Evolutionary conservation across 768 basidiomycete species (phyloP).

Genomic region (Boletus huronensis): DNA sequence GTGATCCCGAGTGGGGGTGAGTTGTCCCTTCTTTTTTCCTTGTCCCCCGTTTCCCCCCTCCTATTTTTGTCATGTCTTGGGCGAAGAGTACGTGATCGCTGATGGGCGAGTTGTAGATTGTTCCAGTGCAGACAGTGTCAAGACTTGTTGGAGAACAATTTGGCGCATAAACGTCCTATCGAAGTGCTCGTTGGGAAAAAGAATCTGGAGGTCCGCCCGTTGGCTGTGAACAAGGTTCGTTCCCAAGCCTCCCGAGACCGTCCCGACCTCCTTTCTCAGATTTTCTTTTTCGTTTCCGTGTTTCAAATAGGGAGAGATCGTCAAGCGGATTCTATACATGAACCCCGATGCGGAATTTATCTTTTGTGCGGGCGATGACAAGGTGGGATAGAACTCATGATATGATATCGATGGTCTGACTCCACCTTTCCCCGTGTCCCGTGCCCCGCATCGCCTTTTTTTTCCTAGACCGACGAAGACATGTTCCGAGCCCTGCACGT

Average conservation of each 20-base stretch:
- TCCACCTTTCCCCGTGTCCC: background rate
- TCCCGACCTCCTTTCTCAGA: background rate
- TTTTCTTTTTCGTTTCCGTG: background rate
- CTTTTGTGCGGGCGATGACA: constrained; percentile 98
- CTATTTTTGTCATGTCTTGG: background rate
- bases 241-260: background rate
- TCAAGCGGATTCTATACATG: constrained; percentile 88
- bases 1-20: constrained; percentile 95
- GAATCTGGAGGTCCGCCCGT: constrained; percentile 94
- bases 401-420: background rate
- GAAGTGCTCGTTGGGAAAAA: constrained; percentile 98
- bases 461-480: constrained; percentile 86
- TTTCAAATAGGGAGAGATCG: constrained; percentile 76
- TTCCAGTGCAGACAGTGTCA: constrained; percentile 98
- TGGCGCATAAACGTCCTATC: constrained; percentile 90
- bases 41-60: too few relatives aligned
- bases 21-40: constrained; percentile 31
- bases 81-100: background rate
- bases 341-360: constrained; percentile 94
- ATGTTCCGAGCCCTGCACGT: constrained; percentile 92
- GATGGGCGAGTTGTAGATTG: constrained; percentile 39
- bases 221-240: constrained; percentile 86
- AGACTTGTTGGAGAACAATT: constrained; percentile 90
- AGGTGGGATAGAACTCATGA: constrained; percentile 44
- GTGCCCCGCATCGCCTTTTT: background rate